Evolutionary conservation across 2,329 filamentous ascomycete genomes (phyloP), one percentile per base, ranked within the genome.

Genomic region (Talaromyces sp.): DNA sequence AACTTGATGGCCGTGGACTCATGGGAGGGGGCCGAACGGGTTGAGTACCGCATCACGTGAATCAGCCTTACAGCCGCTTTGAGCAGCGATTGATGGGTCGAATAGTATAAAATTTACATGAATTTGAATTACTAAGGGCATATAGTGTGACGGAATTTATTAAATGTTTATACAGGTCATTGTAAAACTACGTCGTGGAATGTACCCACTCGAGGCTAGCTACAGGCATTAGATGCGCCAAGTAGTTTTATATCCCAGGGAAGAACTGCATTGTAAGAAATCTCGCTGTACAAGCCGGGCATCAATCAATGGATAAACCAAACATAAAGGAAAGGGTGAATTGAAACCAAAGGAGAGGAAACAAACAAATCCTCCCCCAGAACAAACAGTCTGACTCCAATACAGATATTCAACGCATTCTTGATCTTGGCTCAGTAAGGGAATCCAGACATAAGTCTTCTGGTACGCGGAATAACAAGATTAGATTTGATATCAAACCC

Each of bases 11-110:
- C 24, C 24, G 24, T 27, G 24, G 24, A 5, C 43, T 35, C 5
- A 24, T 36, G 27, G 20, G 33, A 60, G 62, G 59, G 61, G 45
- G 42, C 19, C 36, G 27, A 35, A 39, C 42, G 51, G 46, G 51
- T 53, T 54, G 56, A 47, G 48, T 24, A 33, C 35, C 9, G 10
- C 14, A 30, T 57, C 62, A 63, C 62, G 59, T 64, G 60, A 57
- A 43, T 57, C 58, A 58, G 58, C 59, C 61, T 52, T 58, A 54
- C 20, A 45, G 37, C 29, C 45, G 30, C 20, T 41, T 27, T 37
- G 51, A 20, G 43, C 11, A 47, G 17, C 14, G n/a, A 48, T n/a
- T 33, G 29, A n/a, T 19, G 32, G 10, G 11, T 11, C 13, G 19
- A 5, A 14, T 32, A 32, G 10, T 32, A 14, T 7, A n/a, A 13